Evolutionary conservation across 768 basidiomycete species (phyloP).

Genomic region (Neoboletus brunneissimus): DNA sequence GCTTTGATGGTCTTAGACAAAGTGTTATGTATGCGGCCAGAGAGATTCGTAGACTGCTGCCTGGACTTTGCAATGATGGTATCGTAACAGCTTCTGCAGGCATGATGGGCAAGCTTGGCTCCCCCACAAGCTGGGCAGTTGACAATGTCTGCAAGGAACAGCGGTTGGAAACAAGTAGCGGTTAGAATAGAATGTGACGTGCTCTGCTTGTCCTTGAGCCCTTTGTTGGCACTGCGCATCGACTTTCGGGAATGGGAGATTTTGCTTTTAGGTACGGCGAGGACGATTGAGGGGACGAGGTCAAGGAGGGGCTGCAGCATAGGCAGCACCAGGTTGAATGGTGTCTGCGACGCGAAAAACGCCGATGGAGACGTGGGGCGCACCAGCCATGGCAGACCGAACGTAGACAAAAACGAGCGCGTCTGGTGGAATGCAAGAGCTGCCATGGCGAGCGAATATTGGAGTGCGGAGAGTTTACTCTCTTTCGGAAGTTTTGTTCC

Average conservation of each 20-base stretch:
- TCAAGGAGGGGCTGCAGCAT: slow-evolving; percentile 53
- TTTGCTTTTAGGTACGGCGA: slow-evolving; percentile 94
- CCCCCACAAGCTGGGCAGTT: slow-evolving; percentile 87
- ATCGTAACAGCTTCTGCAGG: slow-evolving; percentile 77
- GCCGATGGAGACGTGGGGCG: slow-evolving; percentile 16
- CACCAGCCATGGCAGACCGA: slow-evolving; percentile 26
- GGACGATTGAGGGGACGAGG: slow-evolving; percentile 81
- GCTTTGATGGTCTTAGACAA: neutral
- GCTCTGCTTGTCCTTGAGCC: slow-evolving; percentile 93
- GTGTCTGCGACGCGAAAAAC: slow-evolving; percentile 24
- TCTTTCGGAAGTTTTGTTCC: neutral
- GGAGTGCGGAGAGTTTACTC: neutral
- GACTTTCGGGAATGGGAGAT: slow-evolving; percentile 89
- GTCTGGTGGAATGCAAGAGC: slow-evolving; percentile 37
- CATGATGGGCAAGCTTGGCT: slow-evolving; percentile 84
- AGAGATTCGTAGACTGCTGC: slow-evolving; percentile 13
- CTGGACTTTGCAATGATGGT: slow-evolving; percentile 27
- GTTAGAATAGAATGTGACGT: slow-evolving; percentile 8
- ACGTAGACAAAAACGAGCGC: slow-evolving; percentile 24
- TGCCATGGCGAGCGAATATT: slow-evolving; percentile 35
- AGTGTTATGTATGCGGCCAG: neutral
- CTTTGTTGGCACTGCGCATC: slow-evolving; percentile 95
- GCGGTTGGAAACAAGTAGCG: slow-evolving; percentile 3
- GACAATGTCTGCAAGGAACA: slow-evolving; percentile 64
- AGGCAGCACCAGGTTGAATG: slow-evolving; percentile 39